Evolutionary conservation across 2,329 filamentous ascomycete species (phyloP).

Genomic region (Venturiaceae sp.): DNA sequence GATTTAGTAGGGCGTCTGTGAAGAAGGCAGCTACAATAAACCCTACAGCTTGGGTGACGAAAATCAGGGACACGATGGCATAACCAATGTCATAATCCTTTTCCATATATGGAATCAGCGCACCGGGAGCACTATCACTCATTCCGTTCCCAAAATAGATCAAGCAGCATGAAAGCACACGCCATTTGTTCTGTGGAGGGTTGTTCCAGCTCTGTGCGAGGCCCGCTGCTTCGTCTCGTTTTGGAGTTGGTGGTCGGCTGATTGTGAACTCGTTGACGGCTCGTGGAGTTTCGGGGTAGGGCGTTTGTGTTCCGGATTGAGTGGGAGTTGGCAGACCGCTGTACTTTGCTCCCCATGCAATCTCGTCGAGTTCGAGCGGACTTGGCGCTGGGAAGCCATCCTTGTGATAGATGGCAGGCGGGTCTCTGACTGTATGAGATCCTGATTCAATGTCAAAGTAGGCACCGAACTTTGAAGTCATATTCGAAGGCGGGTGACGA

Average conservation of each 20-base stretch:
- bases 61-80: conserved; percentile 70
- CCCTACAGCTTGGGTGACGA: conserved; percentile 66
- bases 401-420: conserved; percentile 24
- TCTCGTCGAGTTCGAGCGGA: conserved; percentile 24
- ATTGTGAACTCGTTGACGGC: conserved; percentile 40
- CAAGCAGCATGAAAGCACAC: conserved; percentile 54
- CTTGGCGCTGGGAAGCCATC: conserved; percentile 17
- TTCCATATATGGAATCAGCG: conserved; percentile 74
- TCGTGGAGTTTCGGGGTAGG: conserved; percentile 15
- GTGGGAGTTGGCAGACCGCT: conserved; percentile 15
- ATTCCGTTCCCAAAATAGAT: conserved; percentile 61
- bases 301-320: conserved; percentile 6
- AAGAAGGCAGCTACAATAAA: conserved; percentile 65
- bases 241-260: conserved; percentile 42
- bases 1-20: conserved; percentile 52
- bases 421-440: conserved; percentile 22
- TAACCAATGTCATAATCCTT: conserved; percentile 67
- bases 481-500: conserved; percentile 16
- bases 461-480: conserved; percentile 25
- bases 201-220: conserved; percentile 48
- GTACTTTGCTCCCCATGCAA: conserved; percentile 14
- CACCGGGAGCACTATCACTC: conserved; percentile 66
- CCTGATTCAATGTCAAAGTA: conserved; percentile 33
- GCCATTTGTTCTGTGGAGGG: conserved; percentile 57
- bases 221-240: conserved; percentile 29